phyloP scores from a whole-genome alignment of 495 filamentous ascomycete genomes.

The Melanomma pulvis-pyrius region DNA sequence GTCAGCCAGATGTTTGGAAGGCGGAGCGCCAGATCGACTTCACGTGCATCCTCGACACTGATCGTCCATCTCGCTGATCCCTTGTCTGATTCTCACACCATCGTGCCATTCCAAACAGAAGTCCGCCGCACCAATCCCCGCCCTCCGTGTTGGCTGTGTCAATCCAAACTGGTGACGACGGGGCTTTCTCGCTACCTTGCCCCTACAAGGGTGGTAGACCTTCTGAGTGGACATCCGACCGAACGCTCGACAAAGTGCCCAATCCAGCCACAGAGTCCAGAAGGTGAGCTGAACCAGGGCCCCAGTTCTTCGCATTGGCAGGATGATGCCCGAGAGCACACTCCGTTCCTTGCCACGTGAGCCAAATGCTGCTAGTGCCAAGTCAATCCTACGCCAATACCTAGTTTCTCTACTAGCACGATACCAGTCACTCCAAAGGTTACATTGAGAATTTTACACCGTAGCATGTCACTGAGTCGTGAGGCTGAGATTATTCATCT shows the following conservation, averaged over 20 bases:
- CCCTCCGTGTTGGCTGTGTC: background rate
- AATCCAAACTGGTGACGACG: too few relatives aligned
- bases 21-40: too few relatives aligned
- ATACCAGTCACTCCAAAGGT: background rate
- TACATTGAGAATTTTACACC: background rate
- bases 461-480: background rate
- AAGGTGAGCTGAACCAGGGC: background rate
- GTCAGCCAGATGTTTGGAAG: background rate
- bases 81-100: too few relatives aligned
- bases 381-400: background rate
- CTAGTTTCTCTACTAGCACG: background rate
- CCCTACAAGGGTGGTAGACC: too few relatives aligned
- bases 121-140: background rate
- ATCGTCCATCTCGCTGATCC: too few relatives aligned
- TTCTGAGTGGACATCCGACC: too few relatives aligned
- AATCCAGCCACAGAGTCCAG: too few relatives aligned
- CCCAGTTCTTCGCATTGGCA: background rate
- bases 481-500: too few relatives aligned
- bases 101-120: too few relatives aligned
- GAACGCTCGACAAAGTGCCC: background rate
- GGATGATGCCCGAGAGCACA: background rate
- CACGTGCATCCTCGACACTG: too few relatives aligned
- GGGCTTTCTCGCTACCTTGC: too few relatives aligned
- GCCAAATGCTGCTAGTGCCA: background rate
- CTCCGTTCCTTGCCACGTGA: background rate